Conservation (phyloP, 108 stramenopile genomes). For the Aurantiochytrium sp. region DNA sequence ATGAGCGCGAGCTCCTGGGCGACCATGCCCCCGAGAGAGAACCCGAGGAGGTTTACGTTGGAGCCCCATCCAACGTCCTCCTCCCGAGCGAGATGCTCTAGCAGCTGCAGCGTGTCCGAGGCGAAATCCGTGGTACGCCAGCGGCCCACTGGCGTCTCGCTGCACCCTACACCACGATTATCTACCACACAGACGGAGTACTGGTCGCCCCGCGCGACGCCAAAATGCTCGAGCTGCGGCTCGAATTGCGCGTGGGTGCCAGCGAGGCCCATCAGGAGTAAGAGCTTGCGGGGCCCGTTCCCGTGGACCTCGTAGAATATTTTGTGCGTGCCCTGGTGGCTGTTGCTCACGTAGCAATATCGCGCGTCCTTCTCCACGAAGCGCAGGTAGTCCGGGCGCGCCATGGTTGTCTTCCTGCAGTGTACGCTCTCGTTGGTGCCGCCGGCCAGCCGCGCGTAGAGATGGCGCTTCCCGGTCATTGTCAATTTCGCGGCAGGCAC, state of each 20-base stretch:
- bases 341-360: neutral
- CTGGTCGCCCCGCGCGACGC: neutral
- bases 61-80: neutral
- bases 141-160: neutral
- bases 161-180: neutral
- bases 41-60: neutral
- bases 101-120: neutral
- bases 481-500: no score
- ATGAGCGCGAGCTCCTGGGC: neutral
- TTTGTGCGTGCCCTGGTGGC: neutral
- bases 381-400: neutral
- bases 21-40: slow-evolving; percentile 12
- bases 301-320: neutral
- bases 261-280: neutral
- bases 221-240: slow-evolving; percentile 4
- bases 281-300: neutral
- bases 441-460: neutral
- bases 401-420: neutral
- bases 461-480: no score
- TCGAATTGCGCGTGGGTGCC: slow-evolving; percentile 1
- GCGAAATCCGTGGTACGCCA: neutral
- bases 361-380: neutral
- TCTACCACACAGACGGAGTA: neutral
- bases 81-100: neutral
- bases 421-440: neutral